phyloP scores from a whole-genome alignment of 1,284 basidiomycete species.

The Tylopilus sp. region DNA sequence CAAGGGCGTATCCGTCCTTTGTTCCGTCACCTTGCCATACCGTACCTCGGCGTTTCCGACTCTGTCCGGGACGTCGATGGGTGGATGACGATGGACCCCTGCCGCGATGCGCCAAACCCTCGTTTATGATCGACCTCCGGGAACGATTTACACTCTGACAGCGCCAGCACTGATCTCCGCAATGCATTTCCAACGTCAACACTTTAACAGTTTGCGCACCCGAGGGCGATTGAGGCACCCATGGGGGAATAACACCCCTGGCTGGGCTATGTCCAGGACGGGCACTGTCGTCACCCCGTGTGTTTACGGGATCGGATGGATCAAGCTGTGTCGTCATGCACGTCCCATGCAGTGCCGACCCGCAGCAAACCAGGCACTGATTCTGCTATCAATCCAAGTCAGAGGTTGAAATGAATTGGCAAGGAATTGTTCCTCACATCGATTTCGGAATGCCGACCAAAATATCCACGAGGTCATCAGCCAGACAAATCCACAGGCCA shows the following conservation, averaged over 20 bases:
- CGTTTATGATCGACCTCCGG: not conserved
- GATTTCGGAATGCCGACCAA: not conserved
- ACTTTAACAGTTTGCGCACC: not conserved
- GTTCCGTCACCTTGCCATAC: not conserved
- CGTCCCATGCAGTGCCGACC: not conserved
- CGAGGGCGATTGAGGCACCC: conserved; percentile 10
- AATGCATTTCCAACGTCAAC: not conserved
- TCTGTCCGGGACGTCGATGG: not conserved
- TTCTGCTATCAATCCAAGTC: conserved; percentile 1
- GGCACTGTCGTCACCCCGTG: no score
- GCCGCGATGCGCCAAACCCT: not conserved
- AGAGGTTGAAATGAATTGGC: no score
- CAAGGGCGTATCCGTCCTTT: not conserved
- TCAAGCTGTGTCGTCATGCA: not conserved
- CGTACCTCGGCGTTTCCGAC: not conserved
- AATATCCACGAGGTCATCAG: no score
- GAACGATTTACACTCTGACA: not conserved
- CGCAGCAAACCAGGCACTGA: conserved; percentile 8
- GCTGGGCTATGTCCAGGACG: not conserved
- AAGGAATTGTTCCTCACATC: no score
- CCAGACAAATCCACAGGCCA: no score
- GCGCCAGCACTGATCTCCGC: not conserved
- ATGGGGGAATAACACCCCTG: not conserved
- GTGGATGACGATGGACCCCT: not conserved
- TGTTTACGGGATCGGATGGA: no score